Conservation (phyloP, 805 yeast genomes). For the Kuraishia ogatae region DNA sequence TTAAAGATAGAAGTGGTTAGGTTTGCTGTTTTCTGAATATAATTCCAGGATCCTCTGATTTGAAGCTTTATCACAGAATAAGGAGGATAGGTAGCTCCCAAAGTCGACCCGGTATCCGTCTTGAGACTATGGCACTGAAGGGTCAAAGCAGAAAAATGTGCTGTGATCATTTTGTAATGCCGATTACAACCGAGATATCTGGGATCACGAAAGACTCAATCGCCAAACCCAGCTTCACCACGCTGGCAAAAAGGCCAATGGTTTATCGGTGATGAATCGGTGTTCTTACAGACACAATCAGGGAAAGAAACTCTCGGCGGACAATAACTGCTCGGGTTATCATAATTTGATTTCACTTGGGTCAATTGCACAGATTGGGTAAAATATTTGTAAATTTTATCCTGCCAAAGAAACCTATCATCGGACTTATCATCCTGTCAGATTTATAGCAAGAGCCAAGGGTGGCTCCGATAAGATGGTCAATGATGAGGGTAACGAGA, state of each 20-base stretch:
- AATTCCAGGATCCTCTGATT: too few relatives aligned
- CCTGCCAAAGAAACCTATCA: neutral
- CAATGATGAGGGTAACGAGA: neutral
- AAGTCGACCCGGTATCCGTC: neutral
- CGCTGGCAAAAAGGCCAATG: too few relatives aligned
- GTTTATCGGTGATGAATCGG: neutral
- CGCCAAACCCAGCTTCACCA: neutral
- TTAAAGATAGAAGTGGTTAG: too few relatives aligned
- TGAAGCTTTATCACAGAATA: too few relatives aligned
- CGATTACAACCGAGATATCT: neutral
- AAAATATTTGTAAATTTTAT: neutral
- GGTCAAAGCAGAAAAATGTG: too few relatives aligned
- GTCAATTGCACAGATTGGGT: neutral
- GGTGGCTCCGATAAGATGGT: neutral
- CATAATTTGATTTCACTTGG: neutral
- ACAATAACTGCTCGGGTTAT: neutral
- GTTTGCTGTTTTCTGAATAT: too few relatives aligned
- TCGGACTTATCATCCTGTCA: neutral
- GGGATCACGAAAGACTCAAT: neutral
- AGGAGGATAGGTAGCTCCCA: too few relatives aligned
- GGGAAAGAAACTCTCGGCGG: neutral
- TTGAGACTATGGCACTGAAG: too few relatives aligned
- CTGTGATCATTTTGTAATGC: neutral
- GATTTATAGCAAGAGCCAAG: neutral
- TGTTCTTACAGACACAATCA: neutral